Conservation (phyloP, 768 basidiomycete genomes). For the Pleurotus platypus region DNA sequence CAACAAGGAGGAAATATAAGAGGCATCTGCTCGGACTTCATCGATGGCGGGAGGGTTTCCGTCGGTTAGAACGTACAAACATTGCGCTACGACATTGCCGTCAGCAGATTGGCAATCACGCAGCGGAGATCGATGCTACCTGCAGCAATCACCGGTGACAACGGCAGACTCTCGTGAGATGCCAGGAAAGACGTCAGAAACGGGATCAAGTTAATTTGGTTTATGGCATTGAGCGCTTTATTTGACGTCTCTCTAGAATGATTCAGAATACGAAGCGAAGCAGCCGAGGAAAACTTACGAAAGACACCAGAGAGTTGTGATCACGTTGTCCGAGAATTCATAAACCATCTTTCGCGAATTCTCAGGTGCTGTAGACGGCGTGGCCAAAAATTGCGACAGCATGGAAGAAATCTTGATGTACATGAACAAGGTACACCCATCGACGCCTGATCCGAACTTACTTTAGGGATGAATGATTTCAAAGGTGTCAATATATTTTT, state of each 20-base stretch:
- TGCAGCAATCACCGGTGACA: constrained; percentile 74
- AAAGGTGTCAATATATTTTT: constrained; percentile 85
- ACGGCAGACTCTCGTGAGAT: constrained; percentile 63
- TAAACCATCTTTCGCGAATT: constrained; percentile 74
- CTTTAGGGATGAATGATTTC: constrained; percentile 76
- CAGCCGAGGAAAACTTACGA: constrained; percentile 57
- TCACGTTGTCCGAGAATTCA: constrained; percentile 88
- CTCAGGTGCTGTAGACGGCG: constrained; percentile 62
- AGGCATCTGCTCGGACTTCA: constrained; percentile 58
- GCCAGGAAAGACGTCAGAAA: constrained; percentile 90
- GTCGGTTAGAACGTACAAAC: constrained; percentile 88
- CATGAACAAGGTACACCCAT: neutral
- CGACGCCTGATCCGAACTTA: constrained; percentile 20
- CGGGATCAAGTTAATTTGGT: constrained; percentile 70
- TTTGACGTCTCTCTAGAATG: constrained; percentile 81
- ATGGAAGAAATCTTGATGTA: constrained; percentile 63
- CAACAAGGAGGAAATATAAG: constrained; percentile 63
- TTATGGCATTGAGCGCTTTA: constrained; percentile 86
- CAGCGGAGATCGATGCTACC: constrained; percentile 39
- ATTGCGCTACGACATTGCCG: constrained; percentile 59
- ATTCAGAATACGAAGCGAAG: constrained; percentile 17
- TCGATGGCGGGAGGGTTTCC: constrained; percentile 77
- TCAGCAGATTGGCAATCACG: no score
- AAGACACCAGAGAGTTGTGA: constrained; percentile 91
- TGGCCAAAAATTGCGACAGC: constrained; percentile 62